Evolutionary conservation across 2,329 filamentous ascomycete genomes (phyloP).

Genomic region (Verticillium isaacii): DNA sequence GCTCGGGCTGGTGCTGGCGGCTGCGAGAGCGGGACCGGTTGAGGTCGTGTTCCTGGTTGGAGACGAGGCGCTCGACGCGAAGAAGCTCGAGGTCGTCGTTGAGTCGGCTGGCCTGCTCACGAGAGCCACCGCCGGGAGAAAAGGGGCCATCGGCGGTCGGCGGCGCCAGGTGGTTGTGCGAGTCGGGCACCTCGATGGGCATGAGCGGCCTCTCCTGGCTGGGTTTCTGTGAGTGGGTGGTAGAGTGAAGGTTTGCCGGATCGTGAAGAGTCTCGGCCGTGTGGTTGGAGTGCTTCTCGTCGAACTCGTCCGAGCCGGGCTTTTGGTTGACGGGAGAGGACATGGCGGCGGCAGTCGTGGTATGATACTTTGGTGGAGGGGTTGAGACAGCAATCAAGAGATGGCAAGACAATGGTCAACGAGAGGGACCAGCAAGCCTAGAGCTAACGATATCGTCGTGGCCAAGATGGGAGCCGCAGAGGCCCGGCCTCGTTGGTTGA

Average conservation of each 20-base stretch:
- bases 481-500: not conserved
- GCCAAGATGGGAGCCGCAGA: not conserved
- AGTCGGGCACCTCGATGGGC: not conserved
- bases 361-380: not conserved
- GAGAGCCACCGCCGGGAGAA: slow-evolving; percentile 6
- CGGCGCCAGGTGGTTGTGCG: slow-evolving; percentile 4
- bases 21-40: slow-evolving; percentile 19
- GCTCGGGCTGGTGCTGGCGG: slow-evolving; percentile 27
- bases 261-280: slow-evolving; percentile 10
- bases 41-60: slow-evolving; percentile 33
- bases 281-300: slow-evolving; percentile 14
- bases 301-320: slow-evolving; percentile 4
- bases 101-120: slow-evolving; percentile 30
- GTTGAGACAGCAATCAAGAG: not conserved
- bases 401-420: not conserved
- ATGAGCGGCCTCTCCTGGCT: slow-evolving; percentile 1
- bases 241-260: not conserved
- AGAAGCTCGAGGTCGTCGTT: slow-evolving; percentile 46
- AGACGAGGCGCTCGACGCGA: slow-evolving; percentile 40
- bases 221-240: slow-evolving; percentile 3
- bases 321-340: not conserved
- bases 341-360: not conserved
- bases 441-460: not conserved
- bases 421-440: not conserved
- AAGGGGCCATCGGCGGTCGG: not conserved